These are phyloP conservation scores for Carallia brachiata DNA, from an alignment of 345 rosid genomes.

Conservation along the genomic window DNA sequence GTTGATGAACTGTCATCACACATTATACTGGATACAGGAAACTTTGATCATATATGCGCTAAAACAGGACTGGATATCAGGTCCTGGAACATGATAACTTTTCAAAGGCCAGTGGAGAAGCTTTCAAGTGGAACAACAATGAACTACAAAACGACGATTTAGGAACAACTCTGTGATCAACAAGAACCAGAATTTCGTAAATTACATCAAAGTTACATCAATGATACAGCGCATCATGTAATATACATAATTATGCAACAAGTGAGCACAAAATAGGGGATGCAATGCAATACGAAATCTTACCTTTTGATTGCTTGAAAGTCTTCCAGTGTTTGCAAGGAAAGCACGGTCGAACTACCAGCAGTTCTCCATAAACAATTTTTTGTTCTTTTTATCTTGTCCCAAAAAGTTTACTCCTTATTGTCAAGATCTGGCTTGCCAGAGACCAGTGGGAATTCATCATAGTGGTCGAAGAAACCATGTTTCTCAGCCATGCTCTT, in stretches of 20 bases:
- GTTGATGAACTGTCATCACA: too few species aligned
- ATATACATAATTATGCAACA: conserved; percentile 32
- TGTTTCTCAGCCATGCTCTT: conserved; percentile 34
- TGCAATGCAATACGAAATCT: conserved; percentile 23
- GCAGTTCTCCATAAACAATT: conserved; percentile 1
- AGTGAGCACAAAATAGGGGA: conserved; percentile 19
- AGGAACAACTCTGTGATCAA: conserved; percentile 8
- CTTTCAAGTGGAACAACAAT: neutral
- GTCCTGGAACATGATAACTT: neutral
- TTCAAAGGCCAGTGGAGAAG: neutral
- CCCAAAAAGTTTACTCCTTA: conserved; percentile 21
- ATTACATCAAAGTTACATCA: conserved; percentile 16
- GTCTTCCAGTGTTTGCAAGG: conserved; percentile 17
- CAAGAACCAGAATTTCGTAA: conserved; percentile 15
- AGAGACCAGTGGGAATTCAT: conserved; percentile 28
- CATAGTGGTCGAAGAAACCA: conserved; percentile 25
- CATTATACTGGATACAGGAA: too few species aligned
- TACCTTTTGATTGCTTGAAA: conserved; percentile 17
- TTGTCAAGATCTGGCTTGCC: conserved; percentile 27
- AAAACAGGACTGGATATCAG: neutral
- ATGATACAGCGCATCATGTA: conserved; percentile 15
- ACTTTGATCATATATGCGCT: too few species aligned
- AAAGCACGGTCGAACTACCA: conserved; percentile 19
- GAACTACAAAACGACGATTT: conserved; percentile 4
- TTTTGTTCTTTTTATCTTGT: neutral